These are phyloP conservation scores for Sporothrix luriei DNA, from an alignment of 2,329 filamentous ascomycete species.

Conservation along the genomic window DNA sequence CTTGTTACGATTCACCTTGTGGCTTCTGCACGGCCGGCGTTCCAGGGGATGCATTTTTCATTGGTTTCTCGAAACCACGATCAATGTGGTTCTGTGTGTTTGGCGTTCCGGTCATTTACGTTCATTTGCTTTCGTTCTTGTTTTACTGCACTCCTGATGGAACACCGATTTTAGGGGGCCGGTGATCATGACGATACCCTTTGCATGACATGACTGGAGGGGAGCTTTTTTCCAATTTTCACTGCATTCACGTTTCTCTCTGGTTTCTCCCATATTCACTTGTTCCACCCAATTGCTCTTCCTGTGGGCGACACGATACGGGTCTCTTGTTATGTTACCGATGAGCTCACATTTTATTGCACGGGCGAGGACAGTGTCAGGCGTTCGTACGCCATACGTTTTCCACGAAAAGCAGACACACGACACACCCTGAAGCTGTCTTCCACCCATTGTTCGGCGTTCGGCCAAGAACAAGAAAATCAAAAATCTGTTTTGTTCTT, in stretches of 20 bases:
- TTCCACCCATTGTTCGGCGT: not conserved
- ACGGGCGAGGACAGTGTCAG: conserved; percentile 16
- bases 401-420: not conserved
- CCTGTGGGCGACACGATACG: not conserved
- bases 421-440: conserved; percentile 14
- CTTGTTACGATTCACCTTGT: not conserved
- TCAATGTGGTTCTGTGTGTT: conserved; percentile 3
- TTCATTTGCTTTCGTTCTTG: not conserved
- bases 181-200: conserved; percentile 3
- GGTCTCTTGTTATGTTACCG: conserved; percentile 5
- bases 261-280: not conserved
- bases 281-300: not conserved
- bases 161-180: not conserved
- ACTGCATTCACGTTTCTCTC: not conserved
- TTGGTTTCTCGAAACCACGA: conserved; percentile 8
- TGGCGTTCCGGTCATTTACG: not conserved
- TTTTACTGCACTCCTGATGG: not conserved
- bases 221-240: not conserved
- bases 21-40: not conserved
- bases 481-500: not conserved
- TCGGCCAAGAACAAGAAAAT: conserved; percentile 21
- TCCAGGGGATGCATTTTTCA: conserved; percentile 2
- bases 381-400: not conserved
- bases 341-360: conserved; percentile 6
- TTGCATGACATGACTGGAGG: not conserved